Percentiles rank a stretch among this genome's conserved stretches.
phyloP scores from a whole-genome alignment of 805 yeast genomes.

The Sugiyamaella valdiviana region DNA sequence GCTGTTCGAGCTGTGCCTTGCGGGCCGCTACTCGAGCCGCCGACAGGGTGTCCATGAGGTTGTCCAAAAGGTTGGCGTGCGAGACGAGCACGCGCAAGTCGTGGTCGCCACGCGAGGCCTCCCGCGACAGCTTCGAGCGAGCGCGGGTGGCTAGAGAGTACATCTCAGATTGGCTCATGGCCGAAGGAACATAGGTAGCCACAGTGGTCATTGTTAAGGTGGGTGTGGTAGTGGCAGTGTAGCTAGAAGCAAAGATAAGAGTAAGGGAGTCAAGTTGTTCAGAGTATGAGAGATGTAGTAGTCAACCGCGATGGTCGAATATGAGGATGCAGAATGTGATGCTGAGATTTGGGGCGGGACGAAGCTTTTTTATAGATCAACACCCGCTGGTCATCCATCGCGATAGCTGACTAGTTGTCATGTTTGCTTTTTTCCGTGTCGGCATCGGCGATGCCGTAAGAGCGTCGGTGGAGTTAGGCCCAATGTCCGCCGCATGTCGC shows the following conservation, averaged over 20 bases:
- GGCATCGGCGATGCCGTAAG: not conserved
- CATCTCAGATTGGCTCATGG: conserved; percentile 41
- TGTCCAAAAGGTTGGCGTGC: conserved; percentile 68
- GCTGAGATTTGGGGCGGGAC: not conserved
- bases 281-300: too few species aligned
- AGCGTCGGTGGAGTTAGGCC: not conserved
- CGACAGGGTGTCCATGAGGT: conserved; percentile 45
- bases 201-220: not conserved
- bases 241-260: too few species aligned
- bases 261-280: too few species aligned
- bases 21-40: conserved; percentile 13
- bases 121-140: conserved; percentile 54
- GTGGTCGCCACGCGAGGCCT: conserved; percentile 53
- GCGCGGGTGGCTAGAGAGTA: conserved; percentile 60
- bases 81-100: conserved; percentile 53
- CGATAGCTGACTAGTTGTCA: not conserved
- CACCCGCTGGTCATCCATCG: not conserved
- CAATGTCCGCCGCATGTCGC: not conserved
- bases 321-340: too few species aligned
- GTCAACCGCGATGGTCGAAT: too few species aligned
- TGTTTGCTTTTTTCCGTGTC: not conserved
- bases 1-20: conserved; percentile 19
- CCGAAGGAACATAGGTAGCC: not conserved
- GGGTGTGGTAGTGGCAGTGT: not conserved
- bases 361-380: not conserved